Conservation (phyloP, 2,329 filamentous ascomycete species). For the Apiospora saccharicola region DNA sequence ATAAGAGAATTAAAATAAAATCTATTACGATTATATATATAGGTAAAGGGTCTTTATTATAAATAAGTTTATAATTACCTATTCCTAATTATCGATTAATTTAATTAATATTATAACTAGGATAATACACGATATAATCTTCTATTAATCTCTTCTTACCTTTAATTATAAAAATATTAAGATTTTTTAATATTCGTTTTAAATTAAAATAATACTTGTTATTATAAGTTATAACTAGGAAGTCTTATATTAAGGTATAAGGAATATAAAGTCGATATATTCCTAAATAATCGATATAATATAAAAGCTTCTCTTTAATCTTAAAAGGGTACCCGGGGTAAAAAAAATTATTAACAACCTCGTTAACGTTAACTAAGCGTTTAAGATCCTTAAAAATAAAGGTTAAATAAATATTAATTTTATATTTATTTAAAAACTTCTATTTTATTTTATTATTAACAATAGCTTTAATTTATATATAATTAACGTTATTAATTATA, state of each 20-base stretch:
- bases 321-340: not conserved
- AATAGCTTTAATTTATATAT: not conserved
- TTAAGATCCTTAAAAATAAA: too few relatives aligned
- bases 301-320: slow-evolving; percentile 10
- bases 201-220: not conserved
- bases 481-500: not conserved
- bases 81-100: too few relatives aligned
- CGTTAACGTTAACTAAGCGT: not conserved
- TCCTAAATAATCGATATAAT: slow-evolving; percentile 1
- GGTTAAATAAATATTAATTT: not conserved
- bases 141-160: too few relatives aligned
- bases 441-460: slow-evolving; percentile 1
- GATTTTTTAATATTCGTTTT: not conserved
- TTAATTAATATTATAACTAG: too few relatives aligned
- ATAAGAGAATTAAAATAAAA: too few relatives aligned
- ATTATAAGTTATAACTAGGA: slow-evolving; percentile 1
- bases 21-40: too few relatives aligned
- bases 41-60: too few relatives aligned
- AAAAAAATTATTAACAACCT: not conserved
- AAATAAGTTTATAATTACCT: too few relatives aligned
- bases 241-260: not conserved
- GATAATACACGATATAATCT: too few relatives aligned
- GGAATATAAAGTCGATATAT: not conserved
- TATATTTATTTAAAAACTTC: not conserved
- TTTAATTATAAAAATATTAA: too few relatives aligned